Conservation (phyloP, 2,329 filamentous ascomycete species). For the Orbilia javanica region DNA sequence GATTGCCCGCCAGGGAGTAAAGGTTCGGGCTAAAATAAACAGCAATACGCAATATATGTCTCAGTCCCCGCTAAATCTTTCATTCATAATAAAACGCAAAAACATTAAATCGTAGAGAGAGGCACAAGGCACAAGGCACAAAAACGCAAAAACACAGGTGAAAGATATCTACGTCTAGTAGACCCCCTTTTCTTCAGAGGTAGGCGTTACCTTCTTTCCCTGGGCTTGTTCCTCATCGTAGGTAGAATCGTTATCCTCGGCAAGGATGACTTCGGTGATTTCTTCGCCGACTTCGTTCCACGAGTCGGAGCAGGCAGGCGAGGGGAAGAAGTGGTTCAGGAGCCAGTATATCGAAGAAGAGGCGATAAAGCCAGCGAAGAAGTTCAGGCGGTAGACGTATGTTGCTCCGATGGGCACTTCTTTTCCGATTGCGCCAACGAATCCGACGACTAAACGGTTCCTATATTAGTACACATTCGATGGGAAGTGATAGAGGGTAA, state of each 20-base stretch:
- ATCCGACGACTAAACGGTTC: slow-evolving; percentile 92
- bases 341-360: slow-evolving; percentile 76
- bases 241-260: slow-evolving; percentile 59
- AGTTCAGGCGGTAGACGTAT: slow-evolving; percentile 92
- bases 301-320: slow-evolving; percentile 78
- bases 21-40: slow-evolving; percentile 45
- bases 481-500: not conserved
- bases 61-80: slow-evolving; percentile 28
- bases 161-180: slow-evolving; percentile 41
- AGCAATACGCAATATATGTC: slow-evolving; percentile 27
- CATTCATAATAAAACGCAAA: slow-evolving; percentile 1
- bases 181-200: slow-evolving; percentile 51
- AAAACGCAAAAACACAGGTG: slow-evolving; percentile 1
- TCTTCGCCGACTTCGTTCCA: slow-evolving; percentile 83
- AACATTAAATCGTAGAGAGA: slow-evolving; percentile 11
- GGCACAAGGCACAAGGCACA: not conserved
- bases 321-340: slow-evolving; percentile 76
- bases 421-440: slow-evolving; percentile 81
- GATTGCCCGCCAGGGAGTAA: slow-evolving; percentile 36
- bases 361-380: slow-evolving; percentile 85
- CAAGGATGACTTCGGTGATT: slow-evolving; percentile 65
- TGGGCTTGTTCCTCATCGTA: slow-evolving; percentile 59
- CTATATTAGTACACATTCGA: slow-evolving; percentile 63
- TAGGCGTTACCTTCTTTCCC: slow-evolving; percentile 55
- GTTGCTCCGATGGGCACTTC: slow-evolving; percentile 80